Base-by-base conservation (phyloP, 2,329 filamentous ascomycete genomes). In the Colletotrichum sp. region DNA sequence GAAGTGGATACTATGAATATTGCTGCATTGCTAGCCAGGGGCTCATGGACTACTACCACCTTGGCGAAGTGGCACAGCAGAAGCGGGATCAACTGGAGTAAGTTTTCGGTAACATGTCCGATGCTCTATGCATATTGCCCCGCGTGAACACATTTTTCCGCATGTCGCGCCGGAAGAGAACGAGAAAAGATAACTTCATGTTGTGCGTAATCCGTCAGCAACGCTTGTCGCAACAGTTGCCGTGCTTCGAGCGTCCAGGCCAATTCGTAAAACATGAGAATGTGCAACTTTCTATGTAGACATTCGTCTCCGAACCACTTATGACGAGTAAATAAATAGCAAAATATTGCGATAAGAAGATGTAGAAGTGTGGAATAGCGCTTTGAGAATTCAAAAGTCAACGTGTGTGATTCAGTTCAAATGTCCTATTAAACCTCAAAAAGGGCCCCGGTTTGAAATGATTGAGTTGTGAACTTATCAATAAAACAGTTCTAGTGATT, bases 31-130 rank as follows among this genome's bases (percentile, higher is more conserved):
- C 32, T 38, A n/a, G 55, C 32, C 30, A 18, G 55, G 66, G 66
- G 34, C 36, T 26, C 28, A 24, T 13, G 38, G 52, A 8, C 13
- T 30, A 52, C 16, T 16, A 34, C 21, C n/a, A 13, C 18, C 66
- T 69, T 61, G 55, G 34, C 55, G 18, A 69, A 61, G 66, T 1
- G 55, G 66, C 66, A 69, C 66, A 69, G 66, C 55, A 48, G 6
- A 69, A 69, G 55, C 66, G 66, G 66, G 21, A 69, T 69, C 64
- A 69, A 7, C n/a, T 16, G 21, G 13, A 48, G 43, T 24, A 36
- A 16, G 18, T 69, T 69, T 52, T 9, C 10, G 66, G 66, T 21
- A 69, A 69, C 1, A 65, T 7, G 13, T 30, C 38, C 38, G 62
- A 48, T n/a, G n/a, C 62, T 48, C 7, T 14, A 16, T 65, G 62